Evolutionary conservation across 2,329 filamentous ascomycete genomes (phyloP).

Genomic region (Nothophaeocryptopus gaeumannii): DNA sequence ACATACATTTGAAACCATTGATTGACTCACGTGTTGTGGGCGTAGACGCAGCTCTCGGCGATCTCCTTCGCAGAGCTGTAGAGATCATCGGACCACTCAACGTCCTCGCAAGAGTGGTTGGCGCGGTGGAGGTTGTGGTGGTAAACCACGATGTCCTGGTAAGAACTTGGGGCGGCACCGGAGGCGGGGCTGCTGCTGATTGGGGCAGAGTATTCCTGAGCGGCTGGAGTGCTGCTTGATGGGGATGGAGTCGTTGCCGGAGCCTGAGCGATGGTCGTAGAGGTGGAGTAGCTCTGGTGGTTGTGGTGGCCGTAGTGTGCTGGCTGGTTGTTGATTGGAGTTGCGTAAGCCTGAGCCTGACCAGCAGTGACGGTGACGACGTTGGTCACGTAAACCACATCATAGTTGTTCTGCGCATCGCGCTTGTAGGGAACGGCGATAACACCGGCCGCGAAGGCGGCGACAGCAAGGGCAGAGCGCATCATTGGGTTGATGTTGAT

Average conservation of each 20-base stretch:
- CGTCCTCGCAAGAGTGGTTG: constrained; percentile 68
- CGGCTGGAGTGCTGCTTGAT: constrained; percentile 3
- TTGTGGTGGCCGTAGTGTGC: constrained; percentile 26
- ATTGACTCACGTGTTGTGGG: constrained; percentile 68
- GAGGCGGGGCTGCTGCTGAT: constrained; percentile 10
- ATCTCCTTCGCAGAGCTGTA: constrained; percentile 62
- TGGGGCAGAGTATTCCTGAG: constrained; percentile 8
- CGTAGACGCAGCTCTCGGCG: constrained; percentile 67
- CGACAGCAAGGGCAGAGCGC: constrained; percentile 37
- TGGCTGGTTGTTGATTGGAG: constrained; percentile 12
- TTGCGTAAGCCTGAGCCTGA: constrained; percentile 17
- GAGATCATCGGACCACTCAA: constrained; percentile 65
- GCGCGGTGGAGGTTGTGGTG: constrained; percentile 84
- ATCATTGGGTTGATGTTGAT: constrained; percentile 32
- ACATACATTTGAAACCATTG: too few relatives aligned
- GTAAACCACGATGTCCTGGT: constrained; percentile 52
- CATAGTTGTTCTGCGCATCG: constrained; percentile 28
- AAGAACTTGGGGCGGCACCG: constrained; percentile 22
- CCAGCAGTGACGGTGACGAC: constrained; percentile 36
- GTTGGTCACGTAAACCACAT: constrained; percentile 34
- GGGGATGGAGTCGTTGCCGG: neutral
- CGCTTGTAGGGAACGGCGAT: constrained; percentile 33
- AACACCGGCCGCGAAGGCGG: constrained; percentile 37
- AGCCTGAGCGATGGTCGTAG: neutral
- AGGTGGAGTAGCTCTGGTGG: constrained; percentile 1